Percentiles rank a stretch among this genome's conserved stretches.
Evolutionary conservation across 176 grass and related monocot genomes (phyloP).

Genomic region (barley (Hordeum vulgare)): DNA sequence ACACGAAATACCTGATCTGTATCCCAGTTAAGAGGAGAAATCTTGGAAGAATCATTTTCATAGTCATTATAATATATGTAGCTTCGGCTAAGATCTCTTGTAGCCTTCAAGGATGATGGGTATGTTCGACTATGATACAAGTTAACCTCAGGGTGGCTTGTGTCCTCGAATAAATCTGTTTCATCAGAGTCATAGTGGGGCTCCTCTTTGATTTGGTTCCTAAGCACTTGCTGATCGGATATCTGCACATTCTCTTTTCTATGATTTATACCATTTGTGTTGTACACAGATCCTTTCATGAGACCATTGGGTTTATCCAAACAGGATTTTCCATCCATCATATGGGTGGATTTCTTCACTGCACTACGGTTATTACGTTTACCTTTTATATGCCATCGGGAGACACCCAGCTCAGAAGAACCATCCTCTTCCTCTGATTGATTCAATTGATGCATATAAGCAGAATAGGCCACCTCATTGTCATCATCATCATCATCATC

Average conservation of each 20-base stretch:
- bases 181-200: constrained; percentile 46
- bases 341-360: constrained; percentile 40
- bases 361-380: constrained; percentile 92
- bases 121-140: constrained; percentile 44
- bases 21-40: constrained; percentile 31
- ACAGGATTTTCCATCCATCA: constrained; percentile 38
- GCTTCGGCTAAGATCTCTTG: constrained; percentile 48
- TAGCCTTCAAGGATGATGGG: constrained; percentile 42
- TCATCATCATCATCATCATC: constrained; percentile 34
- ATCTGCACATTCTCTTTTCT: constrained; percentile 31
- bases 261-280: constrained; percentile 30
- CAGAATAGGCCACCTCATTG: constrained; percentile 28
- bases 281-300: constrained; percentile 28
- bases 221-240: constrained; percentile 30
- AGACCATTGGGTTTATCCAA: constrained; percentile 51
- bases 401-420: constrained; percentile 66
- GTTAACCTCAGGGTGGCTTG: constrained; percentile 34
- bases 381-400: constrained; percentile 92
- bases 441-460: constrained; percentile 37
- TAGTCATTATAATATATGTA: constrained; percentile 38
- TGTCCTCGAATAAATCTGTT: constrained; percentile 45
- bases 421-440: constrained; percentile 52
- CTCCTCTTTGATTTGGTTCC: constrained; percentile 52
- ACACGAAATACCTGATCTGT: constrained; percentile 22
- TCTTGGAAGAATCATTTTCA: constrained; percentile 47